Base-by-base conservation (phyloP, 495 filamentous ascomycete genomes). In the Penicillium cinerascens region DNA sequence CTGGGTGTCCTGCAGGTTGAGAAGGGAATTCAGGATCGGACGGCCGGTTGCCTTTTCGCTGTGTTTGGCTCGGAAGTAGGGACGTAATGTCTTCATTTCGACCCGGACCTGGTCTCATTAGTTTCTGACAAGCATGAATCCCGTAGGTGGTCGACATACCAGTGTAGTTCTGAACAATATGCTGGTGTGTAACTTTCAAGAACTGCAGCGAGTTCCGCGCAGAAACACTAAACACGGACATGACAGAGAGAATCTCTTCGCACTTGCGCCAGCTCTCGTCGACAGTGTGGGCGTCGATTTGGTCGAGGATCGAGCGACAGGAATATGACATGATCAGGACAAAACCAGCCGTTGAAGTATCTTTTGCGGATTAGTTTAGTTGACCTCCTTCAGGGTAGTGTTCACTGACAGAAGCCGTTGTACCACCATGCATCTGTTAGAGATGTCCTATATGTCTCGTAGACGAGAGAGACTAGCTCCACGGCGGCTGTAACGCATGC, bases 341-440 rank as follows among this genome's bases (percentile, higher is more conserved):
- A 7, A 76, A 60, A 1, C 65, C 74, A 13, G 69, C 71, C 2
- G 73, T 76, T 9, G 72, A 73, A 25, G 67, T 67, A 53, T 76
- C 72, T 77, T 40, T 25, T n/a, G 1, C 8, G 7, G 13, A 43
- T 37, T 9, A 45, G 26, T 40, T 11, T 44, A 6, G 6, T 10
- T 15, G 11, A 16, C 0, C 6, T 0, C 25, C 17, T 15, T 10
- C 6, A n/a, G 37, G 42, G 41, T 7, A 8, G 16, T 9, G 3
- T 6, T 6, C 33, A 51, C 70, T n/a, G 60, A 77, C 73, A 78
- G 16, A 75, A 70, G 2, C 66, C 70, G 58, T 73, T 74, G 50
- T 73, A 77, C 72, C 75, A 78, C 75, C 75, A 78, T 4, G 74
- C 66, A 33, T 69, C 70, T 13, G 74, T 72, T 4, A 55, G 44